These are phyloP conservation scores for Chytridiales sp. DNA, from an alignment of 371 early-diverging fungal species.

Conservation along the genomic window DNA sequence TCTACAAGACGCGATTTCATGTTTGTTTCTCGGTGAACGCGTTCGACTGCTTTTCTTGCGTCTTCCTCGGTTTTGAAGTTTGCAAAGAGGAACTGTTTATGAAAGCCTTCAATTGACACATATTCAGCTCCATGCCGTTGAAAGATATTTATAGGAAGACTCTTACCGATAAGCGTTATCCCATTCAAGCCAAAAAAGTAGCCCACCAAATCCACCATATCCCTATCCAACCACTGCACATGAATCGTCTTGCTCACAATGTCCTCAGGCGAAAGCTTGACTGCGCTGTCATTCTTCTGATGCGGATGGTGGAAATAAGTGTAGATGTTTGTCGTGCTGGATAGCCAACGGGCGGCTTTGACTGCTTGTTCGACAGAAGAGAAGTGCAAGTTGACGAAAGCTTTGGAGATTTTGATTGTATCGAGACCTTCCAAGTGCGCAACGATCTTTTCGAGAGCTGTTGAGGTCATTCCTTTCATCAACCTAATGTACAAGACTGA, in stretches of 20 bases:
- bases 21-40: conserved; percentile 8
- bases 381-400: conserved; percentile 25
- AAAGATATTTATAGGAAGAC: neutral
- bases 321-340: conserved; percentile 27
- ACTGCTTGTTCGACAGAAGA: conserved; percentile 3
- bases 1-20: conserved; percentile 29
- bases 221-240: conserved; percentile 21
- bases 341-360: conserved; percentile 17
- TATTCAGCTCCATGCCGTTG: neutral
- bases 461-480: conserved; percentile 27
- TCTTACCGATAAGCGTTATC: conserved; percentile 10
- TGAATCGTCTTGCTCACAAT: conserved; percentile 16
- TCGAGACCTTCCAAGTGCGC: conserved; percentile 6
- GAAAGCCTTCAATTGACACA: conserved; percentile 6
- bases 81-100: conserved; percentile 17
- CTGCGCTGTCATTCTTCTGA: neutral
- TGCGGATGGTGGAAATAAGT: conserved; percentile 12
- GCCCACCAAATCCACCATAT: conserved; percentile 16
- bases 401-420: conserved; percentile 18
- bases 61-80: conserved; percentile 7
- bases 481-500: conserved; percentile 23
- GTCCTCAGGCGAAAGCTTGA: neutral
- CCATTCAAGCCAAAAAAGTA: conserved; percentile 18
- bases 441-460: conserved; percentile 21
- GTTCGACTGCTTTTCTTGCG: conserved; percentile 3